Conservation (phyloP, 352 stramenopile genomes). For the Blastocystis sp. region DNA sequence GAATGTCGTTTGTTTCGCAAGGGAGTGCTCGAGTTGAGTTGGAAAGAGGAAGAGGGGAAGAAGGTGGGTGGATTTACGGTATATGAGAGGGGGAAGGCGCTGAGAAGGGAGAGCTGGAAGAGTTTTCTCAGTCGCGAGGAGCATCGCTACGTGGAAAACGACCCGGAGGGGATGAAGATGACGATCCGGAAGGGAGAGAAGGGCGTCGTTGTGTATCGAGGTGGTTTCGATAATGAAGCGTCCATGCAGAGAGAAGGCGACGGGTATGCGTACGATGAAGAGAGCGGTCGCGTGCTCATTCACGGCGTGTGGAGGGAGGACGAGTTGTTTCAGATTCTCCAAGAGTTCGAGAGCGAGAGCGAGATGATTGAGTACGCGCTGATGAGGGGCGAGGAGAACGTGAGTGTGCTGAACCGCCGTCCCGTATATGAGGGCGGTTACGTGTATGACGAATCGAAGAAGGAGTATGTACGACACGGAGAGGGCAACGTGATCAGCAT, state of each 20-base stretch:
- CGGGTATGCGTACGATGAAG: constrained; percentile 5
- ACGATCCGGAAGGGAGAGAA: background rate
- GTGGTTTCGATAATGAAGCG: background rate
- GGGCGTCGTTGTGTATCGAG: background rate
- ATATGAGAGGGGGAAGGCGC: constrained; percentile 10
- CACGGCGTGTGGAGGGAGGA: background rate
- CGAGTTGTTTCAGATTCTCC: constrained; percentile 2
- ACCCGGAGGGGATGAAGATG: background rate
- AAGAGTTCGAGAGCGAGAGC: constrained; percentile 4
- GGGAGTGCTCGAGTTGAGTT: background rate
- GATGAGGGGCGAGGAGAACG: background rate
- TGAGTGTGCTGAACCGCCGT: background rate
- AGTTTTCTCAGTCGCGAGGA: background rate
- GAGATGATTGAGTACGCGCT: constrained; percentile 30
- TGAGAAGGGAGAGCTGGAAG: background rate
- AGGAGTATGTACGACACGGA: background rate
- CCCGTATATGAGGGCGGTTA: constrained; percentile 28
- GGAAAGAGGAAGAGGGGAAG: background rate
- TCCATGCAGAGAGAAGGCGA: background rate
- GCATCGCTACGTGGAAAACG: background rate
- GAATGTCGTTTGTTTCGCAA: background rate
- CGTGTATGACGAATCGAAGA: background rate
- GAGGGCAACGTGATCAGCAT: background rate
- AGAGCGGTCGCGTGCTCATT: background rate
- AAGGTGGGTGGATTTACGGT: background rate